phyloP scores from a whole-genome alignment of 805 yeast species.

The Ogataea corticis region DNA sequence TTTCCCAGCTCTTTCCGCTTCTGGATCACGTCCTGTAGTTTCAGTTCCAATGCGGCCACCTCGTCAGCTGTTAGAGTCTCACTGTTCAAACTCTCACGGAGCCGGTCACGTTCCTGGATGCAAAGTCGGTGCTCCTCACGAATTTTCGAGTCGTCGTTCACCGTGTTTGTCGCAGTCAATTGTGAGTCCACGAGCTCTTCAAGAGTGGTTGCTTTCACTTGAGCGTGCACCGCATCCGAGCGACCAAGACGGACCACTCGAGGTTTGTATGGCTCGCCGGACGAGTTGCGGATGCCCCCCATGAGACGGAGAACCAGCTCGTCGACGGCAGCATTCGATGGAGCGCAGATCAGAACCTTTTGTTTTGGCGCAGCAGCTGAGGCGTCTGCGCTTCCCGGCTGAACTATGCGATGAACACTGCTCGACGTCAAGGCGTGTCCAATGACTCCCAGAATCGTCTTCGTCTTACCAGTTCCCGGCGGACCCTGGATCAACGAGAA shows the following conservation, averaged over 20 bases:
- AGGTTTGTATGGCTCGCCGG: constrained; percentile 57
- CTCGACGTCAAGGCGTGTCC: constrained; percentile 64
- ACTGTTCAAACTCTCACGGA: constrained; percentile 42
- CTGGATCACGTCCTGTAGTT: constrained; percentile 56
- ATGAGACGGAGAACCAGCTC: constrained; percentile 84
- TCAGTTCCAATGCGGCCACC: constrained; percentile 47
- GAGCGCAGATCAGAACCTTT: constrained; percentile 89
- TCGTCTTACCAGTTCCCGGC: constrained; percentile 99
- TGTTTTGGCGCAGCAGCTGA: constrained; percentile 30
- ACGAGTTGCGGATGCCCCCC: constrained; percentile 61
- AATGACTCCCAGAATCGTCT: constrained; percentile 88
- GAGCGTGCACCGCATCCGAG: constrained; percentile 79
- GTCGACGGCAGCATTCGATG: constrained; percentile 98
- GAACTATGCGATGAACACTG: constrained; percentile 7
- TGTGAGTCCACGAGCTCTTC: constrained; percentile 81
- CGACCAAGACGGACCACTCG: constrained; percentile 85
- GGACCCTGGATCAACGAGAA: constrained; percentile 96
- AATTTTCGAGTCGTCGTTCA: constrained; percentile 46
- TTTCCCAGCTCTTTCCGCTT: constrained; percentile 69
- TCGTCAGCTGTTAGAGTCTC: constrained; percentile 40
- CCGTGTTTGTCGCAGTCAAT: constrained; percentile 38
- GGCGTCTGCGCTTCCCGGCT: constrained; percentile 11
- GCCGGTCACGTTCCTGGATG: constrained; percentile 55
- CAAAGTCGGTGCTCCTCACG: constrained; percentile 52
- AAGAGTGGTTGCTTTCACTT: constrained; percentile 78